Conservation (phyloP, 345 rosid genomes). For the Arabis hirsuta region DNA sequence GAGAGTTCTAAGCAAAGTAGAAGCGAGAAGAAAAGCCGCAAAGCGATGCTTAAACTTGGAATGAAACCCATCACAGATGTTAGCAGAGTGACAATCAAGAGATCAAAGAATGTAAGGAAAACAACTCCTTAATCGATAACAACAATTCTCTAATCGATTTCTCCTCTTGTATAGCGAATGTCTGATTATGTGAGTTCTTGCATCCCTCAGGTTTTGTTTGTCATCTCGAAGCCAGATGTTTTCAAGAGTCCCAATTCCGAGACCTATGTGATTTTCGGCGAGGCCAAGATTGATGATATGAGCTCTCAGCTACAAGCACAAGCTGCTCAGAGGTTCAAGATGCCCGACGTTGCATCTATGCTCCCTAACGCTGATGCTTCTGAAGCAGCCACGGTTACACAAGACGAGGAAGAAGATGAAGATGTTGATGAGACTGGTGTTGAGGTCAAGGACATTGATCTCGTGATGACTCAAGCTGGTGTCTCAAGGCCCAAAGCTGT, state of each 20-base stretch:
- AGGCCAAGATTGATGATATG: constrained; percentile 65
- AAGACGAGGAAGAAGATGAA: constrained; percentile 76
- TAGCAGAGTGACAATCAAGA: constrained; percentile 83
- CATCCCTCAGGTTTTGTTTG: constrained; percentile 63
- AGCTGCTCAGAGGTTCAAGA: constrained; percentile 93
- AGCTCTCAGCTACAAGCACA: constrained; percentile 91
- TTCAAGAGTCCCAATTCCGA: constrained; percentile 89
- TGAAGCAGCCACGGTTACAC: constrained; percentile 46
- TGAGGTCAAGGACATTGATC: constrained; percentile 79
- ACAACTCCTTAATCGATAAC: neutral
- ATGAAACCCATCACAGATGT: constrained; percentile 85
- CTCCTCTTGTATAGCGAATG: neutral
- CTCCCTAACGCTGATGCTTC: constrained; percentile 63
- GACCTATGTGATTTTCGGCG: constrained; percentile 82
- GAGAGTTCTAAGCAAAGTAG: constrained; percentile 83
- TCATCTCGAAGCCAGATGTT: constrained; percentile 88
- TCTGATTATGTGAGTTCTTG: constrained; percentile 18
- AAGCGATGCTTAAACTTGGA: constrained; percentile 84
- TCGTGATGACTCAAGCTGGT: constrained; percentile 92
- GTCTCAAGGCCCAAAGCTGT: constrained; percentile 72
- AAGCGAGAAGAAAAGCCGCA: constrained; percentile 89
- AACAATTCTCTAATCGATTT: neutral
- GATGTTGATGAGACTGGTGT: constrained; percentile 81
- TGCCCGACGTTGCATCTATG: constrained; percentile 79
- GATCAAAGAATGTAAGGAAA: constrained; percentile 69